phyloP scores from a whole-genome alignment of 2,329 filamentous ascomycete species.

The Aspergillus thermomutatus region DNA sequence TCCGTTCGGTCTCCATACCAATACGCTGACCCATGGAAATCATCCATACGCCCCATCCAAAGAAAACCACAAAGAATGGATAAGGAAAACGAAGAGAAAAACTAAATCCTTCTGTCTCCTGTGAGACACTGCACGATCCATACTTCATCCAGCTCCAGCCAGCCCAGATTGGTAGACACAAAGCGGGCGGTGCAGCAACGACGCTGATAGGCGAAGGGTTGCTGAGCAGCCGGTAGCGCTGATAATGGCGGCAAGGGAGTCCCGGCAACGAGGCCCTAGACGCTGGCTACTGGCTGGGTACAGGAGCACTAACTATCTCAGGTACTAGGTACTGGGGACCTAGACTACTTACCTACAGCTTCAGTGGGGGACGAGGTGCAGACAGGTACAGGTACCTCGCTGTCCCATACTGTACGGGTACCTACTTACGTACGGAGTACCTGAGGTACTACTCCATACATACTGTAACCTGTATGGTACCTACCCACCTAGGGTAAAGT shows the following conservation, averaged over 20 bases:
- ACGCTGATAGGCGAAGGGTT: conserved; percentile 33
- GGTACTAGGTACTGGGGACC: background rate
- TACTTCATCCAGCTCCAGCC: conserved; percentile 23
- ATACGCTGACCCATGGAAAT: background rate
- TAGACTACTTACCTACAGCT: background rate
- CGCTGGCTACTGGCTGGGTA: conserved; percentile 1
- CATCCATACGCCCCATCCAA: background rate
- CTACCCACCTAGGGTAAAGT: background rate
- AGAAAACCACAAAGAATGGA: conserved; percentile 6
- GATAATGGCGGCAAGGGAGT: conserved; percentile 36
- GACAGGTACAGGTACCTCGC: background rate
- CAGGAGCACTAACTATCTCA: background rate
- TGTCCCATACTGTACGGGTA: conserved; percentile 4
- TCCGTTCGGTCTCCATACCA: background rate
- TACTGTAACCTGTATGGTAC: conserved; percentile 3
- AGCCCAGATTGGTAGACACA: conserved; percentile 12
- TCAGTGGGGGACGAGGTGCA: background rate
- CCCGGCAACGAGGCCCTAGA: conserved; percentile 31
- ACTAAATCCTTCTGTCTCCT: conserved; percentile 11
- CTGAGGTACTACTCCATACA: background rate
- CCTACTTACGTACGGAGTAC: conserved; percentile 1
- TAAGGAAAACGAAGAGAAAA: background rate
- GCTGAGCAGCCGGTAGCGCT: conserved; percentile 31
- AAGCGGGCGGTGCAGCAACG: conserved; percentile 9
- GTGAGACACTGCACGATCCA: conserved; percentile 23